phyloP scores from a whole-genome alignment of 306 rosid genomes.

The Citrullus colocynthis region DNA sequence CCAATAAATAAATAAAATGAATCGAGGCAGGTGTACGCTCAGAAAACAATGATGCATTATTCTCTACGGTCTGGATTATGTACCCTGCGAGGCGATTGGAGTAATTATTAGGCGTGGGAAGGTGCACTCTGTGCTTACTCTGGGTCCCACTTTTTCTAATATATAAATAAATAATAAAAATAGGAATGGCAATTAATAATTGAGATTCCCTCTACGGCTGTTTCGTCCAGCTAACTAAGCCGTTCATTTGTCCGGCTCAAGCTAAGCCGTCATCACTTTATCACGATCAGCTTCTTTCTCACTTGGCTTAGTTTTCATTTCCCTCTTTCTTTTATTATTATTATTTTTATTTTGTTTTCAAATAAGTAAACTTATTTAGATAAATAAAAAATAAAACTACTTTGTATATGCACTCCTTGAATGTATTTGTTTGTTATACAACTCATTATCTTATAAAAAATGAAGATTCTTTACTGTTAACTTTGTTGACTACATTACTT shows the following conservation, averaged over 20 bases:
- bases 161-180: neutral
- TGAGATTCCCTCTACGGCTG: slow-evolving; percentile 12
- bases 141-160: neutral
- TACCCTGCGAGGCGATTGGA: neutral
- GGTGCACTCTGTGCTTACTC: neutral
- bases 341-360: too few relatives aligned
- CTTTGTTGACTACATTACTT: too few relatives aligned
- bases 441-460: too few relatives aligned
- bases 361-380: too few relatives aligned
- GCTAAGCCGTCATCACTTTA: neutral
- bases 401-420: too few relatives aligned
- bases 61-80: neutral
- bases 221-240: neutral
- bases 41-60: neutral
- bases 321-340: too few relatives aligned
- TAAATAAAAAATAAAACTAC: too few relatives aligned
- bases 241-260: neutral
- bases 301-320: too few relatives aligned
- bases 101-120: slow-evolving; percentile 8
- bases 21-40: slow-evolving; percentile 24
- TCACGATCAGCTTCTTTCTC: too few relatives aligned
- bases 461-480: too few relatives aligned
- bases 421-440: too few relatives aligned
- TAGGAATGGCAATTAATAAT: neutral
- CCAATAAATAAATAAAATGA: neutral